Base-by-base conservation (phyloP, 75 land plant genomes). In the Cryptomeria japonica region DNA sequence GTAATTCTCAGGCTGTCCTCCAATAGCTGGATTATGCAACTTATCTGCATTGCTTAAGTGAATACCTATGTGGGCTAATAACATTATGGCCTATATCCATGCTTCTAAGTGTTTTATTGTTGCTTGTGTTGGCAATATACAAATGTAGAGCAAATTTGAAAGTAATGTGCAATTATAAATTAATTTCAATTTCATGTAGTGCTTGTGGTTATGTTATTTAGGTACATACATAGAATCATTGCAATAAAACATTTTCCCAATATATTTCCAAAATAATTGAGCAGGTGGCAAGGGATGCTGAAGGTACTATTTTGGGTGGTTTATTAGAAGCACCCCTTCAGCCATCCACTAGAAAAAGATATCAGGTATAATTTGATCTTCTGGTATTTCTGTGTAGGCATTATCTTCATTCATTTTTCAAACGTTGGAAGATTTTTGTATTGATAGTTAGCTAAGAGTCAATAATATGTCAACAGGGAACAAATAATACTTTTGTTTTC, bases 271-370 rank as follows among this genome's bases (percentile, higher is more conserved):
- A 64, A 22, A 10, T 84, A 32, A 9, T 13, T 9, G 47, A n/a
- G 3, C 58, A 96, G 98, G 93, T 95, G 85, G 95, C 92, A 87
- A 95, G 96, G 13, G 99, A 97, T 85, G 88, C 87, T 55, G 88
- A 92, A 70, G 99, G 96, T 72, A 93, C 97, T 44, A 93, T 96
- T 37, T 97, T 97, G 92, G 99, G 99, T 85, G 97, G 97, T 10
- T 93, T 97, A 76, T 90, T 96, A 80, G 93, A 94, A 86, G 96
- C 94, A 76, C 97, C 99, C 7, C 86, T 97, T 85, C 85, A 32
- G 61, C 96, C 99, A 28, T 90, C 93, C 14, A 92, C 85, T 64
- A 95, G 88, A 86, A 94, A 87, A 86, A 95, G 91, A 82, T 97
- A 97, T 88, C 96, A 96, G 96, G 98, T 96, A 51, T 46, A 31